phyloP scores from a whole-genome alignment of 331 rosid species.

The Arachis monticola region DNA sequence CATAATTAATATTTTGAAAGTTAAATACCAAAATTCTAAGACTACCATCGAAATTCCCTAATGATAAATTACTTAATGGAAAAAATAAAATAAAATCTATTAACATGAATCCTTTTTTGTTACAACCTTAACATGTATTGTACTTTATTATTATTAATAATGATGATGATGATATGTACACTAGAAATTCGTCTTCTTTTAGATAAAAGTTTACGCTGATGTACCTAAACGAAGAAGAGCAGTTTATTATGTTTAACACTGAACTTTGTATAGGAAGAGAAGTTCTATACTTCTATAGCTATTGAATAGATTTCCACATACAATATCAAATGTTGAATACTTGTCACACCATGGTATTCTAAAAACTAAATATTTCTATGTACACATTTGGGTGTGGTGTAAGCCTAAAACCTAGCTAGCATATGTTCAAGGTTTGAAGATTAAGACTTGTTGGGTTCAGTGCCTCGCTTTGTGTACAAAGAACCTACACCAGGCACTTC shows the following conservation, averaged over 20 bases:
- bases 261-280: background rate
- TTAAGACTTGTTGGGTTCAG: slow-evolving; percentile 55
- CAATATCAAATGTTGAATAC: background rate
- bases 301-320: background rate
- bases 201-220: too few relatives aligned
- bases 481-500: slow-evolving; percentile 71
- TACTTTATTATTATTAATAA: too few relatives aligned
- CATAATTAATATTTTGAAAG: too few relatives aligned
- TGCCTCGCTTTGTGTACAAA: slow-evolving; percentile 54
- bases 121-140: too few relatives aligned
- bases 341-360: slow-evolving; percentile 26
- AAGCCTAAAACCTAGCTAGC: slow-evolving; percentile 15
- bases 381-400: slow-evolving; percentile 38
- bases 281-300: background rate
- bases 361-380: slow-evolving; percentile 34
- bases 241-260: too few relatives aligned
- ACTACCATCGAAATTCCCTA: too few relatives aligned
- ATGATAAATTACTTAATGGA: too few relatives aligned
- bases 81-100: too few relatives aligned
- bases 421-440: slow-evolving; percentile 46
- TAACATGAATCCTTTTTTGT: too few relatives aligned
- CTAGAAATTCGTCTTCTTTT: background rate
- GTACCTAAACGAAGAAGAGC: too few relatives aligned
- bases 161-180: too few relatives aligned
- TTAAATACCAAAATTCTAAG: too few relatives aligned